Percentiles rank a stretch among this genome's conserved stretches.
phyloP scores from a whole-genome alignment of 176 grass and related monocot species.

The Dactylis glomerata region DNA sequence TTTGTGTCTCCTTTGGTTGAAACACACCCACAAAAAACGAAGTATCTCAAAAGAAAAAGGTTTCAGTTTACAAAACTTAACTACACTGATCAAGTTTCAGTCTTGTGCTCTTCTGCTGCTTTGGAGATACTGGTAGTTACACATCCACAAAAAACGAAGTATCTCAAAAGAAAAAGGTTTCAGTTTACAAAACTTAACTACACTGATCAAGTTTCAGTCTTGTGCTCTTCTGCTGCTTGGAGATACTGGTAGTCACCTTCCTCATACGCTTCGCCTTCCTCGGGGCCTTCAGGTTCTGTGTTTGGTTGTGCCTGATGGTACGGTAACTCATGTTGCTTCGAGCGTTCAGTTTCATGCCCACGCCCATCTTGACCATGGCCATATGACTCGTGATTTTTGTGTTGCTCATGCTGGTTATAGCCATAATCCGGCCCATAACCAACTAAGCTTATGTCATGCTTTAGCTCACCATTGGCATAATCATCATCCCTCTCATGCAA shows the following conservation, averaged over 20 bases:
- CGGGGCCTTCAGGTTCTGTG: slow-evolving; percentile 61
- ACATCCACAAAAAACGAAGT: neutral
- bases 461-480: slow-evolving; percentile 47
- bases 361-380: slow-evolving; percentile 44
- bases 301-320: slow-evolving; percentile 42
- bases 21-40: neutral
- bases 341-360: slow-evolving; percentile 41
- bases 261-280: slow-evolving; percentile 86
- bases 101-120: slow-evolving; percentile 27
- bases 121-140: slow-evolving; percentile 67
- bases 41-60: neutral
- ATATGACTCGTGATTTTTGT: slow-evolving; percentile 41
- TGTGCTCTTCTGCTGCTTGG: slow-evolving; percentile 33
- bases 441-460: slow-evolving; percentile 53
- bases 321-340: slow-evolving; percentile 38
- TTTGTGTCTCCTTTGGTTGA: neutral
- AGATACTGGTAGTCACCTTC: slow-evolving; percentile 79
- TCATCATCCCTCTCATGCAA: slow-evolving; percentile 48
- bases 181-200: neutral
- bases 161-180: slow-evolving; percentile 1
- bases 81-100: slow-evolving; percentile 7
- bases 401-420: slow-evolving; percentile 49
- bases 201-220: slow-evolving; percentile 14
- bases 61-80: neutral
- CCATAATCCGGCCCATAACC: slow-evolving; percentile 49